A percentile compares a stretch with the other conserved stretches of the same genome.
Evolutionary conservation across 345 rosid genomes (phyloP).

Genomic region (Ceriops zippeliana): DNA sequence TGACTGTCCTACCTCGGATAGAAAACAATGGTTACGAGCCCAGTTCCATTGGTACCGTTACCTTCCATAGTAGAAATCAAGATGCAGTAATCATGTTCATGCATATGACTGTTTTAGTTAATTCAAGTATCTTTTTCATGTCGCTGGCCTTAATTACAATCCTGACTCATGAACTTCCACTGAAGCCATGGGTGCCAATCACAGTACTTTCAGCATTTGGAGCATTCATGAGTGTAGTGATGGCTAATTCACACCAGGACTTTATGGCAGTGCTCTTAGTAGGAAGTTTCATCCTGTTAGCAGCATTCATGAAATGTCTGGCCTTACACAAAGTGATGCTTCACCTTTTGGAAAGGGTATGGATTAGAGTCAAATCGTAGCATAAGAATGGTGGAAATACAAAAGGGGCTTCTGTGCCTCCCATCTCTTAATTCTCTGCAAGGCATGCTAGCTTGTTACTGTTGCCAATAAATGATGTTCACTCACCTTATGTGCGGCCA

Average conservation of each 20-base stretch:
- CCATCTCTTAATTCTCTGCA: too few relatives aligned
- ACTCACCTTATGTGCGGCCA: too few relatives aligned
- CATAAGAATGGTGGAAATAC: too few relatives aligned
- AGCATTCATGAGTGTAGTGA: neutral
- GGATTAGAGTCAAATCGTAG: too few relatives aligned
- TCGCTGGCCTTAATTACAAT: neutral
- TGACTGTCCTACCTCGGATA: neutral
- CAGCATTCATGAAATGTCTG: neutral
- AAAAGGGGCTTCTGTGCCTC: too few relatives aligned
- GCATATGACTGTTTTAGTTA: neutral
- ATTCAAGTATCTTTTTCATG: constrained; percentile 12
- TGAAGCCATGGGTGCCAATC: neutral
- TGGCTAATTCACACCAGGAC: neutral
- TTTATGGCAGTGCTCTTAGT: neutral
- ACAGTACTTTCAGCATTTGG: neutral
- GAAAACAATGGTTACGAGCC: neutral
- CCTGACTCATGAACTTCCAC: neutral
- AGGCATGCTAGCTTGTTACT: too few relatives aligned
- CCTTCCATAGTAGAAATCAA: neutral
- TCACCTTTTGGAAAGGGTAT: too few relatives aligned
- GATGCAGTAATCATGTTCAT: neutral
- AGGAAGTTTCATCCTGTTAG: neutral
- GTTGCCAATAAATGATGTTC: too few relatives aligned
- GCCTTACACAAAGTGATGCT: neutral
- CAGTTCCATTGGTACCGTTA: neutral